Conservation (phyloP, 345 rosid genomes). For the Bruguiera sexangula region DNA sequence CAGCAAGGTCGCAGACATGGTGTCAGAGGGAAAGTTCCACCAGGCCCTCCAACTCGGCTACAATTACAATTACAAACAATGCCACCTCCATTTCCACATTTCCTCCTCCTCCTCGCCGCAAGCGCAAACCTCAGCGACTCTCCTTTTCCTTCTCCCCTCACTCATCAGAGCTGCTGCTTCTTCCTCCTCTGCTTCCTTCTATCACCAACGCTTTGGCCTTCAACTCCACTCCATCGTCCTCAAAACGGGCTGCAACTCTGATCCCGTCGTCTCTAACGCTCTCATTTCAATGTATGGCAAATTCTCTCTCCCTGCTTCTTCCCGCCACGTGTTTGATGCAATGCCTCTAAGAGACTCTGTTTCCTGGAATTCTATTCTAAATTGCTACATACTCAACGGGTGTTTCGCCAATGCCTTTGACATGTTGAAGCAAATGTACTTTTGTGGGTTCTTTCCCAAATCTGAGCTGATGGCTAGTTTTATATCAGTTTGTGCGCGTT, state of each 20-base stretch:
- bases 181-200: too few relatives aligned
- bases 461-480: slow-evolving; percentile 47
- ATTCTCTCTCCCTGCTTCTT: slow-evolving; percentile 17
- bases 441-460: slow-evolving; percentile 39
- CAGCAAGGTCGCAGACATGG: too few relatives aligned
- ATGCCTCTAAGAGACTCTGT: slow-evolving; percentile 43
- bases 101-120: too few relatives aligned
- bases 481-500: slow-evolving; percentile 33
- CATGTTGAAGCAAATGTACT: slow-evolving; percentile 37
- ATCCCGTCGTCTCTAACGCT: slow-evolving; percentile 46
- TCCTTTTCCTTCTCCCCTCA: slow-evolving; percentile 36
- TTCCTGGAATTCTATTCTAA: slow-evolving; percentile 42
- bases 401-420: slow-evolving; percentile 23
- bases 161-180: slow-evolving; percentile 38
- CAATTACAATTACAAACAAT: too few relatives aligned
- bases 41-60: too few relatives aligned
- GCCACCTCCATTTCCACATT: too few relatives aligned
- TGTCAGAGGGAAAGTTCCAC: too few relatives aligned
- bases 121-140: too few relatives aligned
- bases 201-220: slow-evolving; percentile 20
- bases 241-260: slow-evolving; percentile 42
- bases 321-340: slow-evolving; percentile 38
- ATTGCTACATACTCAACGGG: slow-evolving; percentile 37
- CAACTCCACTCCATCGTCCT: slow-evolving; percentile 41
- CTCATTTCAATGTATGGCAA: slow-evolving; percentile 43